These are phyloP conservation scores for Aspergillus pseudotamarii DNA, from an alignment of 2,329 filamentous ascomycete species.

Conservation along the genomic window DNA sequence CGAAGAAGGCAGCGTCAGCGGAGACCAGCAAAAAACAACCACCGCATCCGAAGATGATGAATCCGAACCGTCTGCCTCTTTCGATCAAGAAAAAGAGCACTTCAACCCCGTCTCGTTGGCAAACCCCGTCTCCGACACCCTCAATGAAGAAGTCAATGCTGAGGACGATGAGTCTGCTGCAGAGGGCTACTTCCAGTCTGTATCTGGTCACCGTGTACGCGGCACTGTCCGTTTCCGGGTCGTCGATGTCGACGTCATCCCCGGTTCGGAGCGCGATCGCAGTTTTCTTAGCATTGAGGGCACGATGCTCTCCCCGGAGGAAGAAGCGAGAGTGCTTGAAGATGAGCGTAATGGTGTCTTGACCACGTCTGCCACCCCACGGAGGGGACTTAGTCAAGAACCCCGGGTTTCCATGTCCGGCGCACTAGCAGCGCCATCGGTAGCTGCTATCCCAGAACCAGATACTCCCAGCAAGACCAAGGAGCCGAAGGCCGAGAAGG, in stretches of 20 bases:
- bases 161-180: constrained; percentile 57
- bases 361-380: constrained; percentile 34
- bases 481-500: constrained; percentile 22
- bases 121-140: constrained; percentile 26
- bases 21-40: constrained; percentile 14
- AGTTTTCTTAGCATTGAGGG: constrained; percentile 86
- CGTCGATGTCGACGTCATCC: constrained; percentile 74
- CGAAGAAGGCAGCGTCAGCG: constrained; percentile 30
- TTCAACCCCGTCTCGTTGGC: constrained; percentile 42
- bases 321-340: constrained; percentile 63
- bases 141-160: constrained; percentile 31
- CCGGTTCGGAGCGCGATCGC: constrained; percentile 69
- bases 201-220: constrained; percentile 67
- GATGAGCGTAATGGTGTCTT: constrained; percentile 51
- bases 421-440: constrained; percentile 21
- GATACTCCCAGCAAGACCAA: constrained; percentile 18
- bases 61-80: constrained; percentile 25
- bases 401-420: constrained; percentile 24
- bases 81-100: constrained; percentile 43
- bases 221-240: constrained; percentile 77
- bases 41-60: constrained; percentile 34
- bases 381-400: constrained; percentile 12
- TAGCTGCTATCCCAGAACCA: constrained; percentile 14
- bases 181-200: constrained; percentile 77
- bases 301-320: constrained; percentile 73